Evolutionary conservation across 1,139 yeast species (phyloP), one percentile per base, ranked within the genome.

Genomic region (Lodderomyces elongisporus): DNA sequence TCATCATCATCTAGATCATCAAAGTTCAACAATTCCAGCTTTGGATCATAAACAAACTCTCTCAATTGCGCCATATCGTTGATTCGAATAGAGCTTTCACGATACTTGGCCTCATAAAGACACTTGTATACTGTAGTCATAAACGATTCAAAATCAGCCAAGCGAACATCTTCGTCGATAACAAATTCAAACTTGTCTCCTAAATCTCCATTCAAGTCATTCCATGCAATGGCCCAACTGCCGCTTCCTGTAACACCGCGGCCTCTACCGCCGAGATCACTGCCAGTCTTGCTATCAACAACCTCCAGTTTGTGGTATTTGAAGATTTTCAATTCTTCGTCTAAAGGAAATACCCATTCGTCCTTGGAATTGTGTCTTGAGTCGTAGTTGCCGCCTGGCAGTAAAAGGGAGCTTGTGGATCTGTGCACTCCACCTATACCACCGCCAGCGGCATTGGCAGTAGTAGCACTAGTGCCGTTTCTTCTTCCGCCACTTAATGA

Each of bases 141-240:
- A 52, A 91, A 91, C 30, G 68, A 65, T 20, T 80, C 81, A 32
- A 85, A 69, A 17, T 79, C 79, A 25, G 61, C 63, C 3, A 61
- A 48, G 20, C 79, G 67, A 6, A 81, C 74, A n/a, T 70, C 69
- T 30, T 72, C 73, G 41, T 79, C 87, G 36, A 88, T 74, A 14
- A 83, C 69, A 58, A 87, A 89, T 56, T 87, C 95, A 56, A 83
- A 88, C 40, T 70, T 62, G 51, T 89, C 97, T 12, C 89, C 96
- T n/a, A 69, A 66, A 46, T 87, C 96, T 20, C 95, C 96, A 32
- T 81, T 81, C 33, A 79, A 53, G 46, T 91, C 96, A 17, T 64
- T 65, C 98, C 98, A 91, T 1, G 79, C 68, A 28, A 91, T 71
- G 1, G 81, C 77, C 28, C 45, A 49, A 9, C 54, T 42, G 2